Conservation (phyloP, 139 green algal species). For the Microglena sp. region DNA sequence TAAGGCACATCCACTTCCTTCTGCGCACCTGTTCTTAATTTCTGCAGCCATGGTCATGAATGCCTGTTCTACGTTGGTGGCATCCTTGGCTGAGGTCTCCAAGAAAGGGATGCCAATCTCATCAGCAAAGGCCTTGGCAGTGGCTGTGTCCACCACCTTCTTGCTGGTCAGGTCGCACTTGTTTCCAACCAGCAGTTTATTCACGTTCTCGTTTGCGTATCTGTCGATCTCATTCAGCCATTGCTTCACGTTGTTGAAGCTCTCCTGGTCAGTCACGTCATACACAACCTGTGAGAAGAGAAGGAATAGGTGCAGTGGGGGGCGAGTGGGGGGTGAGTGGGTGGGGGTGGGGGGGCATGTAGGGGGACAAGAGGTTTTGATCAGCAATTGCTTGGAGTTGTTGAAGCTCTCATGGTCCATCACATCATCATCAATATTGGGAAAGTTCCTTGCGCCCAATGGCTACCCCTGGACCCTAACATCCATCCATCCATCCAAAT, state of each 20-base stretch:
- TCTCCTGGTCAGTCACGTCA: conserved; percentile 98
- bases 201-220: conserved; percentile 99
- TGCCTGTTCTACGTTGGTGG: conserved; percentile 96
- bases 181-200: conserved; percentile 99
- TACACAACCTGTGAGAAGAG: conserved; percentile 84
- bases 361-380: too few species aligned
- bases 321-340: too few species aligned
- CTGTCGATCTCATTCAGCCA: conserved; percentile 99
- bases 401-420: conserved; percentile 97
- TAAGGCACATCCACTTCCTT: too few species aligned
- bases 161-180: conserved; percentile 95
- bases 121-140: conserved; percentile 95
- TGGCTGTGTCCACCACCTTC: conserved; percentile 91
- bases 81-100: conserved; percentile 96
- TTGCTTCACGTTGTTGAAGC: conserved; percentile 99
- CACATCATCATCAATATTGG: conserved; percentile 99
- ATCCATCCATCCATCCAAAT: too few species aligned
- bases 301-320: too few species aligned
- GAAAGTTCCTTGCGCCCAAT: too few species aligned
- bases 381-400: conserved; percentile 99
- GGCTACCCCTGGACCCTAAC: too few species aligned
- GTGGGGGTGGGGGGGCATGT: too few species aligned
- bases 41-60: conserved; percentile 99
- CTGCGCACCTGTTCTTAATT: conserved; percentile 99
- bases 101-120: conserved; percentile 99